Percentiles rank a stretch among this genome's conserved stretches.
These are phyloP conservation scores for Sordariomycetes sp. DNA, from an alignment of 2,329 filamentous ascomycete genomes.

Conservation along the genomic window DNA sequence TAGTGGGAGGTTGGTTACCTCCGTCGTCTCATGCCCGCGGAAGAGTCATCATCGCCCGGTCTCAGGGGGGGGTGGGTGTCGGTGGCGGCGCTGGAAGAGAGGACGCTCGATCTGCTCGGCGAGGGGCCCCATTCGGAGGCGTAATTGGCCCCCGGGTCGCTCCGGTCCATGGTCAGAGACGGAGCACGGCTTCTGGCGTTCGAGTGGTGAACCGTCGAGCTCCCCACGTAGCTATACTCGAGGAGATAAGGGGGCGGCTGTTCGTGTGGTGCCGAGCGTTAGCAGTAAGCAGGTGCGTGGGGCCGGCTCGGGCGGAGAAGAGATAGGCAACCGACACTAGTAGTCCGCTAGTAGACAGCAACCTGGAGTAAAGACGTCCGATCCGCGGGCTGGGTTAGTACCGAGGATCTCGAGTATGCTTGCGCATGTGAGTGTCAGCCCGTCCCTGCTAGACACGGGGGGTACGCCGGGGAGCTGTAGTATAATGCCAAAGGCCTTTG, in stretches of 20 bases:
- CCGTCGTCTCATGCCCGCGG: conserved; percentile 15
- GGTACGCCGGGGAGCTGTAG: background rate
- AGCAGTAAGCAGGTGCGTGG: too few species aligned
- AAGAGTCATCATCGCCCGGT: background rate
- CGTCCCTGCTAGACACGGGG: background rate
- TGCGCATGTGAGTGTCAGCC: background rate
- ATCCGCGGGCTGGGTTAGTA: background rate
- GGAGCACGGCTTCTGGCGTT: background rate
- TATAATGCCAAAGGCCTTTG: background rate
- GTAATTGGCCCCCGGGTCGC: background rate
- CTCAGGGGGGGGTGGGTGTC: conserved; percentile 26
- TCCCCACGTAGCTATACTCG: background rate
- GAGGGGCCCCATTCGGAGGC: conserved; percentile 29
- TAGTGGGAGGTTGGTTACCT: conserved; percentile 16
- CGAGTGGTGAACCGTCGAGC: background rate
- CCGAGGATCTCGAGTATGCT: background rate
- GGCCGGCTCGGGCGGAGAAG: too few species aligned
- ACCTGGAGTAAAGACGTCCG: background rate
- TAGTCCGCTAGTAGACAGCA: too few species aligned
- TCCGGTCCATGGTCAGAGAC: background rate
- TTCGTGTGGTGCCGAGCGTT: background rate
- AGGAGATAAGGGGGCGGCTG: background rate
- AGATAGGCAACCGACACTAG: too few species aligned
- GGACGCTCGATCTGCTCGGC: conserved; percentile 25
- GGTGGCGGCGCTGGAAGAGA: conserved; percentile 22